Base-by-base conservation (phyloP, 768 basidiomycete species). In the Boletus coccyginus region DNA sequence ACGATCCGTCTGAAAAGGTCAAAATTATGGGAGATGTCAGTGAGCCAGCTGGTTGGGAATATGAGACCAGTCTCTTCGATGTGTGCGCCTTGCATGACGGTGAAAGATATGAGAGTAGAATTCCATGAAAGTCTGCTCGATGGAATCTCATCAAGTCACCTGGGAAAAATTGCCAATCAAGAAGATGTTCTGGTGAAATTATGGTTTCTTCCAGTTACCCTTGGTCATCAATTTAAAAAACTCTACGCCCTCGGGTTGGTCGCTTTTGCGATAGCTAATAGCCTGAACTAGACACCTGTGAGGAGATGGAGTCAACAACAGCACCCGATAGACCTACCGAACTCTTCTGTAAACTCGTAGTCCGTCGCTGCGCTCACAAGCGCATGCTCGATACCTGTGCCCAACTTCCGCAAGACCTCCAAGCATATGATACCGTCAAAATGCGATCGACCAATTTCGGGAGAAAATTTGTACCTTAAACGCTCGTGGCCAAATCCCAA, bases 61-160 rank as follows among this genome's bases (percentile, higher is more conserved):
- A 89, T 1, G 81, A 79, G 51, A 75, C 74, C 24, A 90, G 76
- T 16, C 83, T 84, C 66, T 86, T 90, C 14, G 75, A 76, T 51
- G 79, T 82, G 53, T 80, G 73, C 7, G 78, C 75, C 47, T 70
- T 74, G 63, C 77, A 81, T 4, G 75, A 71, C 16, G 76, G 62
- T 1, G 80, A 74, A 31, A 88, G 68, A 54, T 74, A 73, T 41
- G 73, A 68, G 10, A 90, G 75, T 52, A 90, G 75, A 2, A 77
- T 79, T 21, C 73, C 69, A 53, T 88, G 86, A 62, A 89, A 87
- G 61, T 88, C 85, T 24, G 86, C 77, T 16, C 88, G 82, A 68
- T 88, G 87, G 58, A 90, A 76, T 50, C 62, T 69, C 55, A 83
- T 73, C 57, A 83, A 52, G 53, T 71, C 69, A n/a, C 83, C 83